Conservation (phyloP, 306 rosid genomes). For the Sindora glabra region DNA sequence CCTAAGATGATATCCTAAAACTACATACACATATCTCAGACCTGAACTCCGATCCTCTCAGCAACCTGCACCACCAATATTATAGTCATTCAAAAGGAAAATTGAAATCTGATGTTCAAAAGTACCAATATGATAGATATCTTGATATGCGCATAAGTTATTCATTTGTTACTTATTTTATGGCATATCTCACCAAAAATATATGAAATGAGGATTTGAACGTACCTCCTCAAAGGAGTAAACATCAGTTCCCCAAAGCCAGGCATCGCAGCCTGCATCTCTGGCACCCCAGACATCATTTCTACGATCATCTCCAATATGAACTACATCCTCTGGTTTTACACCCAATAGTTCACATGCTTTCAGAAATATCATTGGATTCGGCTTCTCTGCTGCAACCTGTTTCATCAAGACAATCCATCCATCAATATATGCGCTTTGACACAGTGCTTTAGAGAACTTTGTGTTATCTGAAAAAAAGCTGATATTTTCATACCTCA, state of each 20-base stretch:
- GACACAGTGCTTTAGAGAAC: too few relatives aligned
- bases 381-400: constrained; percentile 96
- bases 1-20: too few relatives aligned
- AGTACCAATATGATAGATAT: neutral
- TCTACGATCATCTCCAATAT: constrained; percentile 92
- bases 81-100: neutral
- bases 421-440: too few relatives aligned
- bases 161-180: neutral
- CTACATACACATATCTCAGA: constrained; percentile 27
- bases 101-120: neutral
- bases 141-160: neutral
- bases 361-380: constrained; percentile 94
- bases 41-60: constrained; percentile 53
- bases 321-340: constrained; percentile 89
- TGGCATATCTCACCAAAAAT: neutral
- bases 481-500: constrained; percentile 43
- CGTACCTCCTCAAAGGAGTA: constrained; percentile 85
- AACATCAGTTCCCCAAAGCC: constrained; percentile 99
- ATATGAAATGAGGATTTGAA: constrained; percentile 4
- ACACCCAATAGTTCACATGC: constrained; percentile 84
- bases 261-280: constrained; percentile 99
- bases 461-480: too few relatives aligned
- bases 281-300: constrained; percentile 98
- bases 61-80: constrained; percentile 57
- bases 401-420: constrained; percentile 24